Evolutionary conservation across 331 rosid species (phyloP), one percentile per base, ranked within the genome.

Genomic region (Ulmus americana): DNA sequence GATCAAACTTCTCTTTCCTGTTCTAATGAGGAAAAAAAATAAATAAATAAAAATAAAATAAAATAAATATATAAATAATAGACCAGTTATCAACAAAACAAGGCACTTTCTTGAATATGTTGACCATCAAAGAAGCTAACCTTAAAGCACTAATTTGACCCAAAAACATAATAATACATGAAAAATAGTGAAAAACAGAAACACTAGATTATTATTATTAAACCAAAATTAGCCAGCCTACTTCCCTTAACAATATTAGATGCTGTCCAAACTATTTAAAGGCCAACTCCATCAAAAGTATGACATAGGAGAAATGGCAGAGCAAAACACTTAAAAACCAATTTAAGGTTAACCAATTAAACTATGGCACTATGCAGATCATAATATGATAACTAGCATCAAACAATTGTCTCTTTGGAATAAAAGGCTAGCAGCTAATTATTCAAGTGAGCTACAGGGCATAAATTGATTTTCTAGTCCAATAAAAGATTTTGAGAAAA

Each of bases 1-100:
- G 61, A 76, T 76, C 80, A 85, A 79, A 64, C 65, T 81, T 66
- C 53, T 71, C 69, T 74, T 57, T 72, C 76, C 97, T 79, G 87
- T 74, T 83, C 97, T 88, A 70, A 65, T 53, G 49, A 57, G 12
- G 45, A 55, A 70, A 46, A 39, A 40, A 52, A 9, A 60, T 1
- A 39, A 2, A n/a, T n/a, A n/a, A n/a, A n/a, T n/a, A n/a, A 63
- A 48, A 35, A 28, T 6, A 7, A 35, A 4, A 16, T 6, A 43
- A 43, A 15, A 2, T 7, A 3, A 13, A 40, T 41, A 7, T 0
- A 18, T 15, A 10, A 38, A 67, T 10, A 46, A 65, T n/a, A 13
- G 55, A 58, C 45, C 46, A 70, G 41, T 47, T 41, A 67, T 48
- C 1, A 13, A 46, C 12, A 35, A 8, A 45, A 6, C n/a, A 48